Conservation (phyloP, 441 rosid species). For the Rhodomyrtus psidioides region DNA sequence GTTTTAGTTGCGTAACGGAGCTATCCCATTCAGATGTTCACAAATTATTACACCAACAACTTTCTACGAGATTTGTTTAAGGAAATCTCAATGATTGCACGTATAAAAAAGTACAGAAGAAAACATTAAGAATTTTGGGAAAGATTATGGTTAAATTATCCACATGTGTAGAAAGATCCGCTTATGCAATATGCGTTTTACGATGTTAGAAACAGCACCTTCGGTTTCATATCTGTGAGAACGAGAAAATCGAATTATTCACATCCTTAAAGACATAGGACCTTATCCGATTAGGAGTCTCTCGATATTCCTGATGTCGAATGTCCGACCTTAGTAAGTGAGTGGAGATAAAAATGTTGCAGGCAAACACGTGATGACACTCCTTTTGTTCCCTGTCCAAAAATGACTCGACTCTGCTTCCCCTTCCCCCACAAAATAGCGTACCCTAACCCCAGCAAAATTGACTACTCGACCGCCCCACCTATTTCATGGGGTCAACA, state of each 20-base stretch:
- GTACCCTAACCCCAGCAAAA: constrained; percentile 21
- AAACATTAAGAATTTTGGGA: neutral
- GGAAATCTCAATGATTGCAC: neutral
- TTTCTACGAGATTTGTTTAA: neutral
- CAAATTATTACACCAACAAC: neutral
- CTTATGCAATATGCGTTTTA: neutral
- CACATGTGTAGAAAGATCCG: neutral
- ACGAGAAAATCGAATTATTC: neutral
- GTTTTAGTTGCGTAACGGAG: neutral
- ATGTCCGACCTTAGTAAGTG: neutral
- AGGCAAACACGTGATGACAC: constrained; percentile 21
- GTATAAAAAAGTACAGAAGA: neutral
- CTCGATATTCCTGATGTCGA: neutral
- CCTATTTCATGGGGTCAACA: neutral
- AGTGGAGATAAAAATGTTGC: neutral
- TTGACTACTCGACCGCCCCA: constrained; percentile 28
- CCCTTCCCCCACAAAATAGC: neutral
- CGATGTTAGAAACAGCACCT: neutral
- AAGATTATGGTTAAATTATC: neutral
- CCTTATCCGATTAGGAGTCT: neutral
- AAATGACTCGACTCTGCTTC: neutral
- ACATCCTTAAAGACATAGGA: neutral
- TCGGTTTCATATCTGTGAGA: neutral
- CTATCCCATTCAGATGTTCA: neutral
- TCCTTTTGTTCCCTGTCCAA: constrained; percentile 10